A percentile compares a stretch with the other conserved stretches of the same genome.
Conservation (phyloP, 176 grass and related monocot species). For the Carex littledalei region DNA sequence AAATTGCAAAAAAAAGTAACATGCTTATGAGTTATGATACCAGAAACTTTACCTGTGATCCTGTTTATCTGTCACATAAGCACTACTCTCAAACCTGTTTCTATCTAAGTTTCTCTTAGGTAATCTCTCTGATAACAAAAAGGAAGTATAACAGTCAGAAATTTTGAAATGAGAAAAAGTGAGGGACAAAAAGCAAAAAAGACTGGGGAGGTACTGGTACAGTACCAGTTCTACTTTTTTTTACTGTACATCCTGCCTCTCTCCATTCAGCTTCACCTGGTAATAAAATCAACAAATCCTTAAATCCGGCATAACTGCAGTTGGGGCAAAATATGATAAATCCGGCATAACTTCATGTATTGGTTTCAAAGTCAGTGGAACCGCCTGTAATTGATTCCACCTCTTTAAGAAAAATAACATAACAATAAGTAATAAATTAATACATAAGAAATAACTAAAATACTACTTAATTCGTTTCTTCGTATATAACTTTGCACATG, state of each 20-base stretch:
- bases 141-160: background rate
- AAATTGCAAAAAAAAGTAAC: background rate
- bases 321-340: too few relatives aligned
- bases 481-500: too few relatives aligned
- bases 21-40: background rate
- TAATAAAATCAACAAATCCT: conserved; percentile 52
- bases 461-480: too few relatives aligned
- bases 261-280: conserved; percentile 68
- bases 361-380: too few relatives aligned
- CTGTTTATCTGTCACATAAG: conserved; percentile 72
- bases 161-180: conserved; percentile 1
- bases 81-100: conserved; percentile 43
- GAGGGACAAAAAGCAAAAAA: conserved; percentile 14
- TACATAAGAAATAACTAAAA: too few relatives aligned
- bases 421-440: too few relatives aligned
- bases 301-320: too few relatives aligned
- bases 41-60: conserved; percentile 68
- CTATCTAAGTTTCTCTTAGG: conserved; percentile 45
- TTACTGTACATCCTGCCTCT: conserved; percentile 67
- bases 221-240: conserved; percentile 89
- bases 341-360: too few relatives aligned
- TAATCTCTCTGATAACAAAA: conserved; percentile 48
- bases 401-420: too few relatives aligned
- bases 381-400: too few relatives aligned
- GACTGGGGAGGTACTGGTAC: background rate